Conservation (phyloP, 306 rosid species). For the Morella rubra region DNA sequence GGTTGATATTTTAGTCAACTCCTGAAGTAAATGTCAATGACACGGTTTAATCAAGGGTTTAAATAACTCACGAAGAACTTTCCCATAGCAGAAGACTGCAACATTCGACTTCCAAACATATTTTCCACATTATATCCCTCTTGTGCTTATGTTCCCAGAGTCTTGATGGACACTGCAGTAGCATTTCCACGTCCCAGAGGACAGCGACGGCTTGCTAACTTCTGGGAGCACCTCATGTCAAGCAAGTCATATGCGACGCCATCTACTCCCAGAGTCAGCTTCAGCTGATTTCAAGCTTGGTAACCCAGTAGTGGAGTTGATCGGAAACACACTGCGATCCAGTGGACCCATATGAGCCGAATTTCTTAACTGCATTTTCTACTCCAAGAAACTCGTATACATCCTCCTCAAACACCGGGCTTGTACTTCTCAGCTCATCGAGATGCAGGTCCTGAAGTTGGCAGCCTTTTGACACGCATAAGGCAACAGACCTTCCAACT, state of each 20-base stretch:
- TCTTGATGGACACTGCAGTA: not conserved
- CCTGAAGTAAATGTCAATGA: too few relatives aligned
- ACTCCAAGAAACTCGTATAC: constrained; percentile 89
- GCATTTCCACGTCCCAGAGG: constrained; percentile 11
- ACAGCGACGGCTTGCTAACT: not conserved
- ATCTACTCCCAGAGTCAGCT: not conserved
- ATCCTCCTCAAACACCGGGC: constrained; percentile 61
- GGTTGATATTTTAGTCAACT: too few relatives aligned
- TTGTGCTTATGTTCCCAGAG: not conserved
- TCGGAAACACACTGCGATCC: constrained; percentile 83
- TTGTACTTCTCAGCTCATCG: constrained; percentile 66
- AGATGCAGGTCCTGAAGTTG: constrained; percentile 67
- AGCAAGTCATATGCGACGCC: not conserved
- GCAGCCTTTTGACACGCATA: constrained; percentile 63
- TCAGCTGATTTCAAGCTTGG: constrained; percentile 51
- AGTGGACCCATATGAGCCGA: constrained; percentile 86
- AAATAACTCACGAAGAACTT: not conserved
- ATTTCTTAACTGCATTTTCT: constrained; percentile 73
- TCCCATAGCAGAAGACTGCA: not conserved
- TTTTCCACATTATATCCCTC: not conserved
- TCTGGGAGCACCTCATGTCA: constrained; percentile 11
- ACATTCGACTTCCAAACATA: not conserved
- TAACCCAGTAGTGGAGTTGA: constrained; percentile 65
- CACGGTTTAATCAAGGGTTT: not conserved
- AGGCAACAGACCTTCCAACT: constrained; percentile 79